Evolutionary conservation across 2,329 filamentous ascomycete species (phyloP).

Genomic region (Epicoccum sorghinum): DNA sequence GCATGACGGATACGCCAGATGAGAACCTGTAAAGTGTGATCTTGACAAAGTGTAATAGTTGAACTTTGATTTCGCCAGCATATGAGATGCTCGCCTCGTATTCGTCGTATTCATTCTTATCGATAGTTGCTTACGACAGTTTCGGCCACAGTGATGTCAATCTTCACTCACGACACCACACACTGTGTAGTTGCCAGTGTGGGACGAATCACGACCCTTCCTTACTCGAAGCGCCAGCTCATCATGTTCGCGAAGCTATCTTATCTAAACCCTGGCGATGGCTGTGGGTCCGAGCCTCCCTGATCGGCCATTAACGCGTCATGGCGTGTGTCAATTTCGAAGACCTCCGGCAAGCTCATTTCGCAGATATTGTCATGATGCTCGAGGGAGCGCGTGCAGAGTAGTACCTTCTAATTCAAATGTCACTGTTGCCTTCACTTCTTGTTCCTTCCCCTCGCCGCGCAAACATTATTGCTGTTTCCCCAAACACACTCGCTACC

Average conservation of each 20-base stretch:
- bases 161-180: no score
- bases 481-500: not conserved
- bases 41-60: no score
- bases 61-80: no score
- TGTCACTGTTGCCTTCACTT: not conserved
- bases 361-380: slow-evolving; percentile 1
- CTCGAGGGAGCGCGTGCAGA: not conserved
- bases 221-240: no score
- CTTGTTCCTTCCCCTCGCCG: not conserved
- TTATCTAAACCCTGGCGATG: slow-evolving; percentile 4
- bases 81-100: no score
- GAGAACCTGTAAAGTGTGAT: no score
- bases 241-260: no score
- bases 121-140: no score
- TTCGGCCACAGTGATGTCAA: not conserved
- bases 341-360: slow-evolving; percentile 4
- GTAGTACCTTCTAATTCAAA: not conserved
- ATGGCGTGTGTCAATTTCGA: slow-evolving; percentile 19
- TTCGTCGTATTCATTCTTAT: no score
- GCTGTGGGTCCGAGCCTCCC: slow-evolving; percentile 12
- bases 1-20: no score
- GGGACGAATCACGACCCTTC: no score
- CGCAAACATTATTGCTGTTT: not conserved
- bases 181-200: no score
- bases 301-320: slow-evolving; percentile 17